Percentiles rank a stretch among this genome's conserved stretches.
These are phyloP conservation scores for Stachybotrys elegans DNA, from an alignment of 2,329 filamentous ascomycete genomes.

Conservation along the genomic window DNA sequence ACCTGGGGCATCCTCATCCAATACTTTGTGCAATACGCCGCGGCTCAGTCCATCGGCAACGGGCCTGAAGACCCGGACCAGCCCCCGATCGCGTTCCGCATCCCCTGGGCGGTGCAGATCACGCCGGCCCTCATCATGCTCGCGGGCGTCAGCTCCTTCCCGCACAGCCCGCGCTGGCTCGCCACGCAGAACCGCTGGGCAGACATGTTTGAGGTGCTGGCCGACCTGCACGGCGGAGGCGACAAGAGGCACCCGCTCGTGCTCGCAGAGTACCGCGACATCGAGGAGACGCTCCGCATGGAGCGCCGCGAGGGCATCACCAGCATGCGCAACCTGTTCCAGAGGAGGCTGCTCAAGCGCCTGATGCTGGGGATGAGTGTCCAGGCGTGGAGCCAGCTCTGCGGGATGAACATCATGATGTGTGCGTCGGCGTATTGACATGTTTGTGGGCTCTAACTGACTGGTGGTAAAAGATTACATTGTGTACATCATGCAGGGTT, in stretches of 20 bases:
- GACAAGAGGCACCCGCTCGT: slow-evolving; percentile 54
- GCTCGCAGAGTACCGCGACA: slow-evolving; percentile 58
- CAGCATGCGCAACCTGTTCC: slow-evolving; percentile 44
- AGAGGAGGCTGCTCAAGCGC: slow-evolving; percentile 49
- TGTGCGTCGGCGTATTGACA: no score
- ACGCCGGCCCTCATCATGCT: slow-evolving; percentile 49
- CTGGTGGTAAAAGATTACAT: slow-evolving; percentile 40
- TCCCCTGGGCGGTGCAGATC: slow-evolving; percentile 58
- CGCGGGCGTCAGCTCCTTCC: slow-evolving; percentile 54
- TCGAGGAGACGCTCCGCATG: slow-evolving; percentile 47
- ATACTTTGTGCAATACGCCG: slow-evolving; percentile 63
- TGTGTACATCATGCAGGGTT: slow-evolving; percentile 55
- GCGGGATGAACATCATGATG: slow-evolving; percentile 58
- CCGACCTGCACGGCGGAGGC: slow-evolving; percentile 52
- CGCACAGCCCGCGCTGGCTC: slow-evolving; percentile 64
- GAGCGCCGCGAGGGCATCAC: slow-evolving; percentile 46
- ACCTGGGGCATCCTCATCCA: slow-evolving; percentile 66
- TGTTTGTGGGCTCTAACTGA: no score
- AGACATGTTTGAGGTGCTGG: slow-evolving; percentile 54
- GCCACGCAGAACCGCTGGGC: slow-evolving; percentile 64
- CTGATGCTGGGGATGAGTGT: slow-evolving; percentile 53
- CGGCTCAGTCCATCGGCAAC: slow-evolving; percentile 45
- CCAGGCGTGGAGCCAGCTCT: slow-evolving; percentile 56
- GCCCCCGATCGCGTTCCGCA: slow-evolving; percentile 49
- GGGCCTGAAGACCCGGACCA: slow-evolving; percentile 46